Percentiles rank a stretch among this genome's conserved stretches.
These are phyloP conservation scores for Silene latifolia DNA, from an alignment of 148 eudicot species.

Conservation along the genomic window DNA sequence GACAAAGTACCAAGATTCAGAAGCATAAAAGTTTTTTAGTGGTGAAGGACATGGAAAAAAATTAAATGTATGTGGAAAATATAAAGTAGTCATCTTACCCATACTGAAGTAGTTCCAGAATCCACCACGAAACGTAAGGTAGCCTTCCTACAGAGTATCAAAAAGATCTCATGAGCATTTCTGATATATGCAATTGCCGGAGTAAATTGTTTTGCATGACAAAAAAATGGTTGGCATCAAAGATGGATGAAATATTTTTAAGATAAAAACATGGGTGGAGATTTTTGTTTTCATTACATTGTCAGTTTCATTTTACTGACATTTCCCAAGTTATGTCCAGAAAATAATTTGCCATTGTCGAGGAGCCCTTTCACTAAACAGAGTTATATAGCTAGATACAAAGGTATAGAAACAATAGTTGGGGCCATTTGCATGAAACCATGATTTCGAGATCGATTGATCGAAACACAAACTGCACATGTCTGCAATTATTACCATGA, in stretches of 20 bases:
- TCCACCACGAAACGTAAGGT: constrained; percentile 85
- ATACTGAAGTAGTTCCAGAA: constrained; percentile 99
- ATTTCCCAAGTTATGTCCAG: neutral
- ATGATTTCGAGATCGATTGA: neutral
- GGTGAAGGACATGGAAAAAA: neutral
- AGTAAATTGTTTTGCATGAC: constrained; percentile 1
- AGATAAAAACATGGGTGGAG: too few species aligned
- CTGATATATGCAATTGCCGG: neutral
- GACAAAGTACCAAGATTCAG: neutral
- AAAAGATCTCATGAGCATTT: constrained; percentile 16
- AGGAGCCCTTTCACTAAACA: neutral
- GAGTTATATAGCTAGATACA: neutral
- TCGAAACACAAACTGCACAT: neutral
- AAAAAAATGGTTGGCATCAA: neutral
- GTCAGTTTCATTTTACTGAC: neutral
- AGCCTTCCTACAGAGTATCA: constrained; percentile 61
- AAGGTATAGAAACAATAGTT: neutral
- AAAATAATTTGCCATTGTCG: neutral
- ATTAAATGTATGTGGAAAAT: neutral
- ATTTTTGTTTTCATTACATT: too few species aligned
- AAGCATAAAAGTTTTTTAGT: neutral
- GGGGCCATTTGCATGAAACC: neutral
- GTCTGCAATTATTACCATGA: too few species aligned
- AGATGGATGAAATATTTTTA: too few species aligned
- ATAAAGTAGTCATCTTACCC: constrained; percentile 46